Base-by-base conservation (phyloP, 345 rosid genomes). In the Syzygium grande region DNA sequence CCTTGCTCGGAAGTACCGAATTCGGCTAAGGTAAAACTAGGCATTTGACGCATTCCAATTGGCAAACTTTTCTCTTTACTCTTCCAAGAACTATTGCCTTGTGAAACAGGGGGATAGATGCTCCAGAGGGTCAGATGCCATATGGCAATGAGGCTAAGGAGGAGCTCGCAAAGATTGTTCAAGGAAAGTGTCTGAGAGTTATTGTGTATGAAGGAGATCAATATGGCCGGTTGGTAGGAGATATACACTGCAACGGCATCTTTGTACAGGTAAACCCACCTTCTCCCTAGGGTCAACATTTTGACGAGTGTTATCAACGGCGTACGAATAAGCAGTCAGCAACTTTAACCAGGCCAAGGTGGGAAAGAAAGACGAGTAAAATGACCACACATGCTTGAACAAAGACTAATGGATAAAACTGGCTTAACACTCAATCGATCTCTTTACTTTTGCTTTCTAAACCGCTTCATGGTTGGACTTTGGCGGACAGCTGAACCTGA, bases 91-190 rank as follows among this genome's bases (percentile, higher is more conserved):
- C 14, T 9, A 22, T 38, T 19, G 49, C 80, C 80, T 19, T 73
- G 5, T 19, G 80, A 73, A 73, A 38, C 90, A 97, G 98, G 87
- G 99, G 99, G 58, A 94, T 96, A 84, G 99, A 97, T 91, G 94
- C 99, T 85, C 99, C 97, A 5, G 97, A 95, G 90, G 90, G 94
- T 83, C 49, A 84, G 85, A 96, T 97, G 99, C 95, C 96, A 0
- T 95, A 89, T 43, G 99, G 99, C 52, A 86, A 94, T 55, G 95
- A 97, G 89, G 95, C 99, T 7, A 93, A 94, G 34, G 91, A 94
- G 51, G 98, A 93, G 89, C 90, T 96, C 78, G 79, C 84, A 43
- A 94, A 93, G 84, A 89, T 96, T 87, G 94, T 97, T 80, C 89
- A 94, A 87, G 96, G 98, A 2, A 94, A 95, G 91, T 88, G 90